Percentiles rank a stretch among this genome's conserved stretches.
phyloP scores from a whole-genome alignment of 2,329 filamentous ascomycete species.

The Sclerotinia sclerotiorum region DNA sequence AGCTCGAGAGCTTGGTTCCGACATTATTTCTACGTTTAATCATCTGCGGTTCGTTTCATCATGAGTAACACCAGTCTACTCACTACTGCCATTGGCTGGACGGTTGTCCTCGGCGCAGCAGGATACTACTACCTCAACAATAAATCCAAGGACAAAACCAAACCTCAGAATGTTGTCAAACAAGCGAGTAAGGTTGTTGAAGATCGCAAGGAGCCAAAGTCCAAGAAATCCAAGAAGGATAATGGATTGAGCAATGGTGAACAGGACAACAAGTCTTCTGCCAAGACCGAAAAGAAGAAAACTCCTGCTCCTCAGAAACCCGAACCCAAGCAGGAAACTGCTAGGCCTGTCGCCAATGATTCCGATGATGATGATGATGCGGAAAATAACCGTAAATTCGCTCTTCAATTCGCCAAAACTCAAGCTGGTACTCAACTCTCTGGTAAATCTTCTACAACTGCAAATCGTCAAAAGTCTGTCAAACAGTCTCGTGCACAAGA shows the following conservation, averaged over 20 bases:
- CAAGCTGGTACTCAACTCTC: conserved; percentile 63
- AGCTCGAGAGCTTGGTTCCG: conserved; percentile 19
- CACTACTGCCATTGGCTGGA: conserved; percentile 44
- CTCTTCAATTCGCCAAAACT: conserved; percentile 67
- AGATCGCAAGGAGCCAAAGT: conserved; percentile 34
- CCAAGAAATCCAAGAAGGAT: conserved; percentile 36
- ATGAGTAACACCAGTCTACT: conserved; percentile 30
- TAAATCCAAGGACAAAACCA: conserved; percentile 30
- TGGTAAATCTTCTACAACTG: conserved; percentile 52
- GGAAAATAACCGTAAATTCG: conserved; percentile 68
- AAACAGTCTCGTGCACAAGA: conserved; percentile 66
- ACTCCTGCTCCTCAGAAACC: conserved; percentile 12
- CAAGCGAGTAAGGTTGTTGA: conserved; percentile 31
- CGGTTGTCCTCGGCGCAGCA: conserved; percentile 38
- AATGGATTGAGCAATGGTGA: conserved; percentile 31
- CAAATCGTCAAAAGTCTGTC: conserved; percentile 54
- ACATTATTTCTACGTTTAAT: neutral
- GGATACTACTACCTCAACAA: conserved; percentile 37
- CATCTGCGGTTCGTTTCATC: conserved; percentile 16
- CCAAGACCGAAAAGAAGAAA: conserved; percentile 35
- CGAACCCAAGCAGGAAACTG: conserved; percentile 17
- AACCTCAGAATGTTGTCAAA: conserved; percentile 28
- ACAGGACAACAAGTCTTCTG: conserved; percentile 28
- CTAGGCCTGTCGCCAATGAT: conserved; percentile 22
- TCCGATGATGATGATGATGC: conserved; percentile 44